Conservation (phyloP, 768 basidiomycete species). For the Termitomyces sp. region DNA sequence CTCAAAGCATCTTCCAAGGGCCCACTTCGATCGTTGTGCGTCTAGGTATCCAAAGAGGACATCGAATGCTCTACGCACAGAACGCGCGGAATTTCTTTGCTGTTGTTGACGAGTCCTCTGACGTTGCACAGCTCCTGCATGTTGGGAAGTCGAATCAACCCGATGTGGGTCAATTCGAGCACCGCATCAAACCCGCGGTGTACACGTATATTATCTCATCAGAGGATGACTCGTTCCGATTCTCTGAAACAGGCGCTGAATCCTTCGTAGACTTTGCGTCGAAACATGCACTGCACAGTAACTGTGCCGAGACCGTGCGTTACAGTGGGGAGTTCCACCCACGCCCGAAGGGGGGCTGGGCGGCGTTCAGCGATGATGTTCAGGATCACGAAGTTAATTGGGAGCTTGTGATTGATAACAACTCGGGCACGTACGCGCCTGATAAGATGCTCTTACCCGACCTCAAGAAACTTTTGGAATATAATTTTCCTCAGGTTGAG, state of each 20-base stretch:
- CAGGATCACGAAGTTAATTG: constrained; percentile 59
- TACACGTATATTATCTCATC: constrained; percentile 84
- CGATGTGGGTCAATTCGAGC: constrained; percentile 16
- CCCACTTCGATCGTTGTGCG: constrained; percentile 63
- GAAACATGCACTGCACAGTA: constrained; percentile 83
- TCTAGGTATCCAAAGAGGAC: constrained; percentile 66
- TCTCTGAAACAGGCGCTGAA: constrained; percentile 84
- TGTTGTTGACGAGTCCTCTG: constrained; percentile 44
- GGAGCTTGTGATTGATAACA: constrained; percentile 87
- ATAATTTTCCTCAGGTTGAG: constrained; percentile 67
- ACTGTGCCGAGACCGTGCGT: constrained; percentile 62
- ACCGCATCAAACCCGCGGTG: constrained; percentile 73
- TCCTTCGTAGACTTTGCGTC: constrained; percentile 86
- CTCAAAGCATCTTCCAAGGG: constrained; percentile 68
- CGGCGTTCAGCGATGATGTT: constrained; percentile 50
- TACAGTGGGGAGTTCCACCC: constrained; percentile 83
- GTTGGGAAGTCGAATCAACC: constrained; percentile 30
- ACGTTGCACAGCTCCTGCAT: constrained; percentile 50
- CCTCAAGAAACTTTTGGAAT: constrained; percentile 60
- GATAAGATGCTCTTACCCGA: constrained; percentile 58
- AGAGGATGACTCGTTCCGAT: constrained; percentile 74
- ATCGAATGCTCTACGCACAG: constrained; percentile 72
- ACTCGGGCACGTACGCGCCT: constrained; percentile 83
- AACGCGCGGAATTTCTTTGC: constrained; percentile 62
- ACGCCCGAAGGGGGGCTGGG: constrained; percentile 68